A percentile compares a stretch with the other conserved stretches of the same genome.
Evolutionary conservation across 169 alveolate species (phyloP).

Genomic region (Eimeria brunetti): DNA sequence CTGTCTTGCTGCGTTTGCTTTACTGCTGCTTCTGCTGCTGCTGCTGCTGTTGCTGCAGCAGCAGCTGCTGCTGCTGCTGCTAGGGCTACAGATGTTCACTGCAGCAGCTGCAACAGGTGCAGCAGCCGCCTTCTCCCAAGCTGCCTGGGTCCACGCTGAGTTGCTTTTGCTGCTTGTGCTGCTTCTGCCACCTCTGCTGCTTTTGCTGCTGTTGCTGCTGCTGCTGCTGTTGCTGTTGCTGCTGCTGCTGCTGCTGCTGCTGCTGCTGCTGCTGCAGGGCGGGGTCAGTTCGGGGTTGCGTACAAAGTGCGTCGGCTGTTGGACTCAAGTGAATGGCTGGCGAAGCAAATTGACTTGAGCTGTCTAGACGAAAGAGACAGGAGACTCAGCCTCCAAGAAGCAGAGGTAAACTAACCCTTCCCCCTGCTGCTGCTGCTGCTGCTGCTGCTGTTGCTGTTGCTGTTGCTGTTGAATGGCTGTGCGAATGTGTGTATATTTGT

Average conservation of each 20-base stretch:
- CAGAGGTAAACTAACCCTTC: conserved; percentile 12
- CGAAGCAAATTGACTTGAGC: conserved; percentile 70
- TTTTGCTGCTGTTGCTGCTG: too few species aligned
- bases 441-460: neutral
- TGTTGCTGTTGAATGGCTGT: neutral
- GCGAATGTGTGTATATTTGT: neutral
- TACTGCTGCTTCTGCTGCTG: neutral
- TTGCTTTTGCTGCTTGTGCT: neutral
- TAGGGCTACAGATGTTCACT: neutral
- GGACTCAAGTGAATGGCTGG: conserved; percentile 74
- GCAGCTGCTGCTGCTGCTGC: neutral
- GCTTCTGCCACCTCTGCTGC: too few species aligned
- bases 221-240: neutral
- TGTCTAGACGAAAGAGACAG: conserved; percentile 63
- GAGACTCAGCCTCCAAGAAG: conserved; percentile 55
- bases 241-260: neutral
- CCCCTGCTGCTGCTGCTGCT: neutral
- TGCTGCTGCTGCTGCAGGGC: conserved; percentile 35
- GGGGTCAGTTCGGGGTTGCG: conserved; percentile 73
- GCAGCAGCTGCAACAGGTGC: too few species aligned
- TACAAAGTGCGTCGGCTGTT: conserved; percentile 58
- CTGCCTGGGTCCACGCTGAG: neutral
- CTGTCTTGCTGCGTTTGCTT: too few species aligned
- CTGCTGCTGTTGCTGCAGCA: neutral
- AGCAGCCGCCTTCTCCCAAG: neutral